phyloP scores from a whole-genome alignment of 2,329 filamentous ascomycete species.

The Didymella glomerata region DNA sequence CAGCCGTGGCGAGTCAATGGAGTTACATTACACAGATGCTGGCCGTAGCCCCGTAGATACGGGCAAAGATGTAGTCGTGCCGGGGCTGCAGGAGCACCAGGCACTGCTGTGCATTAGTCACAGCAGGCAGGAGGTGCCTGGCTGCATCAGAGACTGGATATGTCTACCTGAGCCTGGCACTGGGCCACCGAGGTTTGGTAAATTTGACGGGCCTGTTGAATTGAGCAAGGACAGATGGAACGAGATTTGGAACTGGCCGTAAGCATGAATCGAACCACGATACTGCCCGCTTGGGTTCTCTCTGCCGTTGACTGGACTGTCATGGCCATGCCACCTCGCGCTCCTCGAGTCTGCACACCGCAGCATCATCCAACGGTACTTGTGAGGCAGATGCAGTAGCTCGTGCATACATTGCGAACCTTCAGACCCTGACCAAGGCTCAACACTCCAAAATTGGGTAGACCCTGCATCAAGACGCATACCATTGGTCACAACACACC shows the following conservation, averaged over 20 bases:
- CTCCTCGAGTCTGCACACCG: too few species aligned
- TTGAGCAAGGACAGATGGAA: constrained; percentile 67
- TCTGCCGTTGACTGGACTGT: too few species aligned
- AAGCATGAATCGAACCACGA: neutral
- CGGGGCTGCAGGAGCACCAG: constrained; percentile 73
- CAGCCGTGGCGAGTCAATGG: constrained; percentile 55
- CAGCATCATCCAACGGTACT: neutral
- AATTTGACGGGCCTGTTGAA: constrained; percentile 68
- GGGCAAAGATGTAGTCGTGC: constrained; percentile 61
- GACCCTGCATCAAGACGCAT: neutral
- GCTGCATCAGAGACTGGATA: constrained; percentile 82
- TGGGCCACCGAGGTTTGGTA: constrained; percentile 70
- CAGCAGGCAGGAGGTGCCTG: constrained; percentile 87
- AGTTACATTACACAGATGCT: constrained; percentile 45
- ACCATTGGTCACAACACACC: neutral
- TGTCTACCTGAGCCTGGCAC: constrained; percentile 81
- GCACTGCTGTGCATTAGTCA: constrained; percentile 94
- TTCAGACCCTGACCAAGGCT: neutral
- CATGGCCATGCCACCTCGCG: too few species aligned
- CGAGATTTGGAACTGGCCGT: constrained; percentile 57
- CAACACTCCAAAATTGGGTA: neutral
- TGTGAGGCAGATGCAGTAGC: neutral
- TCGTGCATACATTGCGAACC: neutral
- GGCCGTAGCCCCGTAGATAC: constrained; percentile 54
- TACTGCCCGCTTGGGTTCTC: too few species aligned